Evolutionary conservation across 108 stramenopile genomes (phyloP).

Genomic region (Skeletonema tropicum): DNA sequence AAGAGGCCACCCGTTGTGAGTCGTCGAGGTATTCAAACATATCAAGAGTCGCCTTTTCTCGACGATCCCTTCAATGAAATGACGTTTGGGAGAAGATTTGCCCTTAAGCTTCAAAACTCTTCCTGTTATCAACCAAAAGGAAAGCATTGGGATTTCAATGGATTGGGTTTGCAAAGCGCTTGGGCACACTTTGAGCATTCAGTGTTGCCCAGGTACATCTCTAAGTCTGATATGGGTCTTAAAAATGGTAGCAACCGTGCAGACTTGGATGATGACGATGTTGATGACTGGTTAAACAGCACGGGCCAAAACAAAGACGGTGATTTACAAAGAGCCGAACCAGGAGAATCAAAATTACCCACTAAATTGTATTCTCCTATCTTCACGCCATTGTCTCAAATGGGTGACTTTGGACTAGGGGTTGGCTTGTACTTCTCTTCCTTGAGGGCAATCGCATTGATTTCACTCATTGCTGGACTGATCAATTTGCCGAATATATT

Average conservation of each 20-base stretch:
- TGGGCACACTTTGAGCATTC: constrained; percentile 93
- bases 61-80: constrained; percentile 59
- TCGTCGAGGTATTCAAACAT: constrained; percentile 21
- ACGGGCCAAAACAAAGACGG: constrained; percentile 33
- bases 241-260: constrained; percentile 11
- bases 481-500: constrained; percentile 73
- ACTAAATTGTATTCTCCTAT: constrained; percentile 62
- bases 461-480: constrained; percentile 67
- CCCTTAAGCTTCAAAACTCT: constrained; percentile 51
- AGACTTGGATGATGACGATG: constrained; percentile 33
- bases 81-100: constrained; percentile 74
- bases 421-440: constrained; percentile 84
- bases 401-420: constrained; percentile 60
- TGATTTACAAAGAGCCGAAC: constrained; percentile 66
- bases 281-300: constrained; percentile 57
- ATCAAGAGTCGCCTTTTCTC: constrained; percentile 36
- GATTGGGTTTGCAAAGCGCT: constrained; percentile 53
- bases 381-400: constrained; percentile 56
- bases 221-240: constrained; percentile 4
- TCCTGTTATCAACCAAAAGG: constrained; percentile 78
- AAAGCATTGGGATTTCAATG: constrained; percentile 45
- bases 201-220: constrained; percentile 65
- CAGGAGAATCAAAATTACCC: constrained; percentile 64
- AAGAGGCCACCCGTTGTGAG: constrained; percentile 39
- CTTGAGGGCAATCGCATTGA: constrained; percentile 57